Evolutionary conservation across 129 eudicot species (phyloP).

Genomic region (Mikania micrantha): DNA sequence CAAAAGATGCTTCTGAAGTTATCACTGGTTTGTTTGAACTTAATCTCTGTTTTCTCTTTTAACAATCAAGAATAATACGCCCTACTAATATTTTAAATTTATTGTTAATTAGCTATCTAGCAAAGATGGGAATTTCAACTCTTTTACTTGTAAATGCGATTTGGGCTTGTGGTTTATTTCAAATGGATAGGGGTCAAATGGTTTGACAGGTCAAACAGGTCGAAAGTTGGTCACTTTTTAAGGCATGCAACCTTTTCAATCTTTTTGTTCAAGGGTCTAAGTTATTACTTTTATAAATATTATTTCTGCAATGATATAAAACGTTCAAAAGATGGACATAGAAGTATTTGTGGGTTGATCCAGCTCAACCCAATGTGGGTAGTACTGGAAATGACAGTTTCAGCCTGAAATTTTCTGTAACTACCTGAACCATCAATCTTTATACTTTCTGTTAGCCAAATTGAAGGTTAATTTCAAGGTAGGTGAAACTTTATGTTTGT

Average conservation of each 20-base stretch:
- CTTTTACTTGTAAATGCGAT: neutral
- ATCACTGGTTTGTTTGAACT: slow-evolving; percentile 56
- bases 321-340: neutral
- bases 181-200: neutral
- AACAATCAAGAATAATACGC: neutral
- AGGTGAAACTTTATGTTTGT: neutral
- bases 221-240: neutral
- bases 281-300: neutral
- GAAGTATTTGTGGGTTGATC: neutral
- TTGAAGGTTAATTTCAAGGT: neutral
- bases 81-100: neutral
- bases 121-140: neutral
- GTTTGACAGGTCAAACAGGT: neutral
- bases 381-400: neutral
- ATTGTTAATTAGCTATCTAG: neutral
- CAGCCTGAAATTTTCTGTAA: neutral
- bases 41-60: neutral
- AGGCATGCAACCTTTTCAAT: neutral
- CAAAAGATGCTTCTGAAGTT: slow-evolving; percentile 86
- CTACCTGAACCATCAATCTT: neutral
- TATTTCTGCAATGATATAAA: neutral
- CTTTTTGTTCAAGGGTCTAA: neutral
- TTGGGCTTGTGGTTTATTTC: neutral
- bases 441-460: neutral
- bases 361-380: neutral